Evolutionary conservation across 2,329 filamentous ascomycete genomes (phyloP).

Genomic region (Hymenoscyphus occultus): DNA sequence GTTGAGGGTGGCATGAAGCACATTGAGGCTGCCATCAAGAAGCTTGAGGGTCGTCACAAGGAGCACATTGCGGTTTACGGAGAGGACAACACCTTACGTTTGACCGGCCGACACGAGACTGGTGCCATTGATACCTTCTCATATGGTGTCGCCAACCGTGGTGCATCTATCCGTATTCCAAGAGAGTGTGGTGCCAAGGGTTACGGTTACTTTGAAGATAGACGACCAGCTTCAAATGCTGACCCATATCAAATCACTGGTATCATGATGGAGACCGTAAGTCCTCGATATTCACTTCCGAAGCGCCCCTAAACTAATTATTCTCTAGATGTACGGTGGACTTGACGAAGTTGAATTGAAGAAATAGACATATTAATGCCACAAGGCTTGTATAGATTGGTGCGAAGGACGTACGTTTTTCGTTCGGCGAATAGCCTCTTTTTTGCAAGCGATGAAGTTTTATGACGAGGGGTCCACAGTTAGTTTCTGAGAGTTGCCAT

Average conservation of each 20-base stretch:
- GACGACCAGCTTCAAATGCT: conserved; percentile 78
- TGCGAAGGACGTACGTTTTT: conserved; percentile 15
- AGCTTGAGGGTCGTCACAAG: conserved; percentile 71
- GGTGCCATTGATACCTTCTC: conserved; percentile 90
- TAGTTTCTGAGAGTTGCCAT: conserved; percentile 19
- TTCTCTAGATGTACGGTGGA: conserved; percentile 32
- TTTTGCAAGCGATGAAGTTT: conserved; percentile 26
- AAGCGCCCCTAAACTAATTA: conserved; percentile 19
- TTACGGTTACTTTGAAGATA: conserved; percentile 92
- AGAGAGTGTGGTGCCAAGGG: conserved; percentile 80
- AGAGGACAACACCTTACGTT: conserved; percentile 90
- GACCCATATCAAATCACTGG: conserved; percentile 71
- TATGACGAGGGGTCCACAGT: conserved; percentile 18
- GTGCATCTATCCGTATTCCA: conserved; percentile 86
- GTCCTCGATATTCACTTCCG: conserved; percentile 8
- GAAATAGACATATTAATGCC: conserved; percentile 22
- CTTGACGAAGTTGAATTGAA: conserved; percentile 27
- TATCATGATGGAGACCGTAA: conserved; percentile 39
- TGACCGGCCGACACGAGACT: conserved; percentile 93
- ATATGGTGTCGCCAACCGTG: conserved; percentile 94
- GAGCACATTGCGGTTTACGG: conserved; percentile 94
- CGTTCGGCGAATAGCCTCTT: conserved; percentile 21
- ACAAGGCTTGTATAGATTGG: conserved; percentile 23
- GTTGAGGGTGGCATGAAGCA: conserved; percentile 90
- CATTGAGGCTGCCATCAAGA: conserved; percentile 85